Base-by-base conservation (phyloP, 208 protist species). In the Leishmania braziliensis region DNA sequence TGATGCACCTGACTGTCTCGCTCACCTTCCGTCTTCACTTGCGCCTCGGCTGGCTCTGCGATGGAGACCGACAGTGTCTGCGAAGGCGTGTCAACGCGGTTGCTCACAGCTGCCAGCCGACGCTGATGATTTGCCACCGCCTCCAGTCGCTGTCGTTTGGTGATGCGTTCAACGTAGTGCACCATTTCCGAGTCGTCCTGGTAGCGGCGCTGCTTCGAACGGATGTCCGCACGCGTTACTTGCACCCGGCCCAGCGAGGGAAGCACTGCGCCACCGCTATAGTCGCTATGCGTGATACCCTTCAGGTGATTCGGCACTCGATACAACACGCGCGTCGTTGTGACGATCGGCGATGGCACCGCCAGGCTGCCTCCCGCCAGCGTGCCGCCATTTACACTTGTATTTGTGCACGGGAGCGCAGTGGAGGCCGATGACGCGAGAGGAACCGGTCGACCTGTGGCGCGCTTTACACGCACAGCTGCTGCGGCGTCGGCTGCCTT, bases 201-300 rank as follows among this genome's bases (percentile, higher is more conserved):
- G 84, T 95, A 95, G 72, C 86, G 90, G n/a, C 77, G 79, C 56
- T 86, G 86, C 81, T 89, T 90, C 16, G 83, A 84, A 26, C 83
- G 86, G 65, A 95, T 79, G 74, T 95, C 92, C 0, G 87, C 83
- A 0, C 89, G 89, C 26, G 87, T 85, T n/a, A 95, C 85, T 33
- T 86, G 84, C 63, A 95, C 92, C n/a, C 90, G 90, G 65, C 80
- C 81, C 29, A 94, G 78, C 51, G 90, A 93, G 9, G 92, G 92
- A 54, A 95, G 84, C 56, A 95, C 81, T 43, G 86, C 80, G 39
- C 92, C 92, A 54, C 90, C 89, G 70, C 84, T 80, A 80, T 95
- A 95, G n/a, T 87, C 86, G 62, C 68, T 82, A 54, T 54, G 76
- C 26, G 87, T 91, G 62, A 86, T 62, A 9, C 84, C 85, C 46